These are phyloP conservation scores for Globisporangium cystogenes DNA, from an alignment of 352 stramenopile species.

Conservation along the genomic window DNA sequence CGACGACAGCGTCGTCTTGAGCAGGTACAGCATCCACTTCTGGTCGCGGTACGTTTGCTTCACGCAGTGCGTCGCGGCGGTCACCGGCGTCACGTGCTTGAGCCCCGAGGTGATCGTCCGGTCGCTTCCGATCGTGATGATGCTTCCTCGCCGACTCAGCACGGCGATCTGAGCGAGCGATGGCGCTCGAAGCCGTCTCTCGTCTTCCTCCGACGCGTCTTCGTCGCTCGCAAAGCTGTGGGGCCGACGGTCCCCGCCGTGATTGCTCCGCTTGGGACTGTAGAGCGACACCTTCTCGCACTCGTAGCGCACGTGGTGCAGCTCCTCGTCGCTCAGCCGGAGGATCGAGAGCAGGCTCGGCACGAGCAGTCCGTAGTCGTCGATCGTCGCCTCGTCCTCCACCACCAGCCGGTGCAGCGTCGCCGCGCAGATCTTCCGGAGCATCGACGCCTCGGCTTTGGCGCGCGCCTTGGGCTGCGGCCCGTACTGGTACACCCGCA, in stretches of 20 bases:
- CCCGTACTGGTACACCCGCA: slow-evolving; percentile 28
- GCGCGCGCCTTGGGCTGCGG: slow-evolving; percentile 1
- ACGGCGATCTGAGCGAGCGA: background rate
- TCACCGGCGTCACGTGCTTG: slow-evolving; percentile 6
- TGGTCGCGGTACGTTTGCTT: slow-evolving; percentile 52
- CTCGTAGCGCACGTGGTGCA: slow-evolving; percentile 71
- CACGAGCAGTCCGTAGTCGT: slow-evolving; percentile 31
- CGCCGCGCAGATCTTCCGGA: slow-evolving; percentile 49
- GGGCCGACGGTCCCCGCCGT: background rate
- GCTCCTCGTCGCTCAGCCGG: slow-evolving; percentile 47
- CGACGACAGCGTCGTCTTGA: slow-evolving; percentile 65
- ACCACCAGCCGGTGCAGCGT: slow-evolving; percentile 65
- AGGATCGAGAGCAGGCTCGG: slow-evolving; percentile 55
- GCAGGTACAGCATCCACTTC: slow-evolving; percentile 65
- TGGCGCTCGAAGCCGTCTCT: background rate
- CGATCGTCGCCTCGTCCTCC: slow-evolving; percentile 42
- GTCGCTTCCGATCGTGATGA: background rate
- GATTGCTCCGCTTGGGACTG: slow-evolving; percentile 2
- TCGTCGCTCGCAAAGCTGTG: background rate
- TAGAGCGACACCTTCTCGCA: slow-evolving; percentile 67
- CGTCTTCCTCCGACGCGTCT: background rate
- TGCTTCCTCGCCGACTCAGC: slow-evolving; percentile 3
- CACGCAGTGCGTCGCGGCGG: slow-evolving; percentile 37
- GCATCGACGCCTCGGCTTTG: slow-evolving; percentile 6
- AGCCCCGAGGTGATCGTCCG: background rate